Evolutionary conservation across 495 filamentous ascomycete species (phyloP).

Genomic region (Sordaria brevicollis): DNA sequence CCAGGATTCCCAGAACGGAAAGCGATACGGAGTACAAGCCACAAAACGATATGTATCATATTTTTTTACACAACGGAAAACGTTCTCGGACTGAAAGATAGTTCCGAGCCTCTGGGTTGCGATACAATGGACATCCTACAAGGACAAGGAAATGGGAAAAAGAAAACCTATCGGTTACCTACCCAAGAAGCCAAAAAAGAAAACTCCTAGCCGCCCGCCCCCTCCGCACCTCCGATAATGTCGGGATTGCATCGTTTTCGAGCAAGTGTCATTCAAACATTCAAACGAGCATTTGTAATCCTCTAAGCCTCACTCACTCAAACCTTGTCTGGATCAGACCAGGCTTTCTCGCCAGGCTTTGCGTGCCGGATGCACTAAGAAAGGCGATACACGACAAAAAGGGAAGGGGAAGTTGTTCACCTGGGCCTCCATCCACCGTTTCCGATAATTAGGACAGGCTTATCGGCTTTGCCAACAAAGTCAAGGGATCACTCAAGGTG

Average conservation of each 20-base stretch:
- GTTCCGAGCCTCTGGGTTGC: not conserved
- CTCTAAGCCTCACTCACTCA: not conserved
- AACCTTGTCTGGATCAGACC: too few species aligned
- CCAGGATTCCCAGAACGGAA: not conserved
- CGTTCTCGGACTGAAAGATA: not conserved
- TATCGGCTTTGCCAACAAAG: not conserved
- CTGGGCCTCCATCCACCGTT: not conserved
- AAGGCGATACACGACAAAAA: not conserved
- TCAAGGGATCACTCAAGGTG: not conserved
- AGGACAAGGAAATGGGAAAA: not conserved
- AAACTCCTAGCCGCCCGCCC: not conserved
- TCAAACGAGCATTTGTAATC: not conserved
- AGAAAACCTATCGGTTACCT: too few species aligned
- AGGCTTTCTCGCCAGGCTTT: too few species aligned
- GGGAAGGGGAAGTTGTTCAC: not conserved
- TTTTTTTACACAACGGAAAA: not conserved
- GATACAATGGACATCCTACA: not conserved
- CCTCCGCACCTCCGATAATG: not conserved
- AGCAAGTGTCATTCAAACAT: not conserved
- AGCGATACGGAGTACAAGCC: too few species aligned
- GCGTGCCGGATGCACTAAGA: not conserved
- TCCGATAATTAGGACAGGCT: not conserved
- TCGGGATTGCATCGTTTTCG: not conserved
- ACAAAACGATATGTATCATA: too few species aligned
- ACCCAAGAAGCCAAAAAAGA: too few species aligned